A percentile compares a stretch with the other conserved stretches of the same genome.
Conservation (phyloP, 441 rosid species). For the Pelargonium myrrhifolium region DNA sequence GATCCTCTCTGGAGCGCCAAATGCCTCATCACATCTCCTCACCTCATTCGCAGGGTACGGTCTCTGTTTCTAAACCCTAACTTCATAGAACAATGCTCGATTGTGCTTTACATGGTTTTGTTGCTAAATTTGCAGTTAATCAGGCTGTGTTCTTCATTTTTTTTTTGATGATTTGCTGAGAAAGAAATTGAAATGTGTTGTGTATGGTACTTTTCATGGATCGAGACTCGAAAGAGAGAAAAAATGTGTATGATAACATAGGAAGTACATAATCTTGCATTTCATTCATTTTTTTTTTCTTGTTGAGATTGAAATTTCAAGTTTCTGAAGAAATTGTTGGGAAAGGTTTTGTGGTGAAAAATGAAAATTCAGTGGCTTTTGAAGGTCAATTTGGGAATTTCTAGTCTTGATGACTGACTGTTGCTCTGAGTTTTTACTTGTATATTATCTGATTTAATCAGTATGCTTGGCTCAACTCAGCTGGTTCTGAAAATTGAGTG, state of each 20-base stretch:
- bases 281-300: not conserved
- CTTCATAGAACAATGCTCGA: not conserved
- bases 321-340: not conserved
- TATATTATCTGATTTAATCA: too few relatives aligned
- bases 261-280: too few relatives aligned
- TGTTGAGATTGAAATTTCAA: not conserved
- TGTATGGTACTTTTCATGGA: not conserved
- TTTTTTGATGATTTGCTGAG: not conserved
- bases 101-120: not conserved
- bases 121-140: not conserved
- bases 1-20: conserved; percentile 97
- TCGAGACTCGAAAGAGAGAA: not conserved
- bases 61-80: not conserved
- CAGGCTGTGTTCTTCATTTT: not conserved
- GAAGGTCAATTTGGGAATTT: too few relatives aligned
- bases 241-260: not conserved
- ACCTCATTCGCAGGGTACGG: conserved; percentile 58
- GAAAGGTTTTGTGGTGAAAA: not conserved
- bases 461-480: too few relatives aligned
- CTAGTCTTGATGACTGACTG: too few relatives aligned
- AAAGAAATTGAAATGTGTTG: not conserved
- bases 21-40: conserved; percentile 73
- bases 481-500: not conserved
- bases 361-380: too few relatives aligned
- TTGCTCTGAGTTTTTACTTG: too few relatives aligned